phyloP scores from a whole-genome alignment of 768 basidiomycete genomes.

The Boletus tylopilopsis region DNA sequence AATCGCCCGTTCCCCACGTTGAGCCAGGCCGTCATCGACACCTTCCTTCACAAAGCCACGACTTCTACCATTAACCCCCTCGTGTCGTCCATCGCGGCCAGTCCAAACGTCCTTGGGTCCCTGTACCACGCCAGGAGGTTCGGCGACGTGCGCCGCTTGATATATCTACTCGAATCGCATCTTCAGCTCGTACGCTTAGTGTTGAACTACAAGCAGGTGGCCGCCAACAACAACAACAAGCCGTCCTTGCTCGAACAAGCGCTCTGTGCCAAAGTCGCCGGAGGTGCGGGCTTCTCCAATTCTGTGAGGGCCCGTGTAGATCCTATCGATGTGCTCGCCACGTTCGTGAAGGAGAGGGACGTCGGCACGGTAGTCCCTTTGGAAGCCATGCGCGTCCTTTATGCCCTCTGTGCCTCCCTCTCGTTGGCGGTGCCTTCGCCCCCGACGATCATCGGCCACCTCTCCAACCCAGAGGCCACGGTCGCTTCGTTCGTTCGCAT shows the following conservation, averaged over 20 bases:
- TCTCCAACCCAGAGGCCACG: constrained; percentile 71
- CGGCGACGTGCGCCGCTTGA: constrained; percentile 65
- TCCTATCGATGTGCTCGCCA: constrained; percentile 71
- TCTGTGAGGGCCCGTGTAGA: constrained; percentile 50
- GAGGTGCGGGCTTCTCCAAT: constrained; percentile 43
- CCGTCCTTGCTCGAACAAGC: constrained; percentile 74
- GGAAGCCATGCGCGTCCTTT: constrained; percentile 65
- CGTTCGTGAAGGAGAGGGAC: constrained; percentile 62
- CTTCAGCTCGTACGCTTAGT: constrained; percentile 59
- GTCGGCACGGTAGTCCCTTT: constrained; percentile 58
- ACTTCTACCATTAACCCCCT: constrained; percentile 80
- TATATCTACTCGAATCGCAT: constrained; percentile 65
- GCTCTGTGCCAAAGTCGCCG: constrained; percentile 59
- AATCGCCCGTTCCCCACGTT: constrained; percentile 58
- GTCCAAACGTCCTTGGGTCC: constrained; percentile 52
- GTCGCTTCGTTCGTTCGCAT: constrained; percentile 67
- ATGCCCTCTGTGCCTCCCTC: constrained; percentile 62
- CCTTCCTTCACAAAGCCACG: constrained; percentile 70
- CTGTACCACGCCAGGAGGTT: constrained; percentile 62
- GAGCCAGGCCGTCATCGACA: constrained; percentile 63
- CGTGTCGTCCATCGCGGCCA: constrained; percentile 63
- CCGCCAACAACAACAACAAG: constrained; percentile 37
- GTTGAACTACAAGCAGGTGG: constrained; percentile 59
- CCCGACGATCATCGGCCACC: constrained; percentile 72
- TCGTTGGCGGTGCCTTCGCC: constrained; percentile 57